Conservation (phyloP, 352 stramenopile species). For the Phytophthora nicotianae region DNA sequence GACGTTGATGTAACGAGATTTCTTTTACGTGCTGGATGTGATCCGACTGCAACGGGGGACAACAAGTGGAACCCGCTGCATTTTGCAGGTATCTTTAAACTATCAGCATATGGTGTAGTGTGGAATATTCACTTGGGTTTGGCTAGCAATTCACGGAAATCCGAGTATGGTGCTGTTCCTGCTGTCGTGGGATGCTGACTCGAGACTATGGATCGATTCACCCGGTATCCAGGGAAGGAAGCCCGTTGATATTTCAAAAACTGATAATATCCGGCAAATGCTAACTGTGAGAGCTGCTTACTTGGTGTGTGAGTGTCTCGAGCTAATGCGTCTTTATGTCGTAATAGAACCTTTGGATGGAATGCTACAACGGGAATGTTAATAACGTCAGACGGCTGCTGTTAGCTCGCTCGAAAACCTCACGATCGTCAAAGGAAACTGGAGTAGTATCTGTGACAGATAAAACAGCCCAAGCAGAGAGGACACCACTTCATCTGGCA, state of each 20-base stretch:
- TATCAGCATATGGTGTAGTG: not conserved
- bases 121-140: not conserved
- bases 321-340: not conserved
- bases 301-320: not conserved
- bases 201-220: conserved; percentile 30
- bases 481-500: conserved; percentile 56
- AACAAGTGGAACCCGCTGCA: conserved; percentile 52
- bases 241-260: conserved; percentile 42
- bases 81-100: conserved; percentile 28
- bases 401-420: conserved; percentile 3
- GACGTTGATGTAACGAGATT: conserved; percentile 28
- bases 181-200: conserved; percentile 55
- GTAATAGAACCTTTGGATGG: conserved; percentile 47
- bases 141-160: conserved; percentile 35
- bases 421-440: not conserved
- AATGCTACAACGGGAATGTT: conserved; percentile 42
- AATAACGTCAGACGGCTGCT: conserved; percentile 36
- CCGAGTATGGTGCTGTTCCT: conserved; percentile 42
- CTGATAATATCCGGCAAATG: conserved; percentile 25
- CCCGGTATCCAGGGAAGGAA: conserved; percentile 46
- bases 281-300: conserved; percentile 32
- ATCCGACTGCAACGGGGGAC: conserved; percentile 36
- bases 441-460: conserved; percentile 23
- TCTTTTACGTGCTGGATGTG: conserved; percentile 42
- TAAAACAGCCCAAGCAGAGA: conserved; percentile 34